A percentile compares a stretch with the other conserved stretches of the same genome.
Conservation (phyloP, 2,329 filamentous ascomycete genomes). For the Bipolaris oryzae region DNA sequence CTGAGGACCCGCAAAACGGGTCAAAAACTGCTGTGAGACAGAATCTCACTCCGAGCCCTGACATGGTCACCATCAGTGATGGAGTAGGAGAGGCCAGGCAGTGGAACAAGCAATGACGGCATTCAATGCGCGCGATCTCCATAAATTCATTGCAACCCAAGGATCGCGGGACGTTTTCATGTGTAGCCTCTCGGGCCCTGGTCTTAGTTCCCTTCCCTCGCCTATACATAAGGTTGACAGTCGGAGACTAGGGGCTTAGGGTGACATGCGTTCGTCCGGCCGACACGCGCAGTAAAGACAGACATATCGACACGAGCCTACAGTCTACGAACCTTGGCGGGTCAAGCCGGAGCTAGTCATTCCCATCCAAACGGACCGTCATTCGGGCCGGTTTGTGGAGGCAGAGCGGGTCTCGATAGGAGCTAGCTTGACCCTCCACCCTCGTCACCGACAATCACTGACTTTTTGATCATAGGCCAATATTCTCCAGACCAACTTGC, state of each 20-base stretch:
- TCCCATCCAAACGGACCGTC: slow-evolving; percentile 2
- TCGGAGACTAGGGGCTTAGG: background rate
- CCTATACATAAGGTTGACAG: background rate
- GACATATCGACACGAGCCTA: background rate
- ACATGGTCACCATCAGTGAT: background rate
- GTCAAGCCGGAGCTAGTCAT: slow-evolving; percentile 2
- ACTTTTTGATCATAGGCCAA: background rate
- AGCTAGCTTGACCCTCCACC: background rate
- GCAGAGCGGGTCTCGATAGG: background rate
- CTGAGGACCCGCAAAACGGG: too few relatives aligned
- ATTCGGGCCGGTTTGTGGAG: slow-evolving; percentile 5
- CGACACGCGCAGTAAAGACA: slow-evolving; percentile 3
- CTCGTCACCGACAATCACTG: background rate
- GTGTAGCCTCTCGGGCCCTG: background rate
- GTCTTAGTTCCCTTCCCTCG: background rate
- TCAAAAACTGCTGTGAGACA: too few relatives aligned
- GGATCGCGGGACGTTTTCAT: background rate
- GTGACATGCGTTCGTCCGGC: background rate
- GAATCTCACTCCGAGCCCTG: too few relatives aligned
- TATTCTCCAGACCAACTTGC: background rate
- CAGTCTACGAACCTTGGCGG: background rate
- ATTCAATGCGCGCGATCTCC: background rate
- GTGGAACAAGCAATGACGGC: too few relatives aligned
- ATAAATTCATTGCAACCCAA: background rate
- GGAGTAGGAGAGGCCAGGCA: background rate